Percentiles rank a stretch among this genome's conserved stretches.
phyloP scores from a whole-genome alignment of 495 filamentous ascomycete genomes.

The Xylaria acuta region DNA sequence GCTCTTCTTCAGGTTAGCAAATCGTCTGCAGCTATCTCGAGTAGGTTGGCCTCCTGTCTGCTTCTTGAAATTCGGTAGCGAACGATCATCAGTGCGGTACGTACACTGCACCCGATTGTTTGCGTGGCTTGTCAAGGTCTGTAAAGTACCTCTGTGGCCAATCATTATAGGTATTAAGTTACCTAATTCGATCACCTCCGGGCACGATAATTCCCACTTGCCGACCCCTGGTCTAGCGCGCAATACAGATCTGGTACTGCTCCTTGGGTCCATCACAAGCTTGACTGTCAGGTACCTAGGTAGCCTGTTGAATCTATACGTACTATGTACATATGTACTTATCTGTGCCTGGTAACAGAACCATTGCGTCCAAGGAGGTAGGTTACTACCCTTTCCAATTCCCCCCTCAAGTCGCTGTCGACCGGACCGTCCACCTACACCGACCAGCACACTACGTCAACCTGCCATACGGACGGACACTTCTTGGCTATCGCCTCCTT shows the following conservation, averaged over 20 bases:
- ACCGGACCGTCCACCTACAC: not conserved
- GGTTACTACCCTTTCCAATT: not conserved
- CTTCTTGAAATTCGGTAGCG: conserved; percentile 3
- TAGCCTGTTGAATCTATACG: not conserved
- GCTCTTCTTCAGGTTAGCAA: not conserved
- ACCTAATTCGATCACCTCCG: not conserved
- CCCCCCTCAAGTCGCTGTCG: not conserved
- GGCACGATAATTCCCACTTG: not conserved
- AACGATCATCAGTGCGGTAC: not conserved
- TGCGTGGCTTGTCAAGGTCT: not conserved
- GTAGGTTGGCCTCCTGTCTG: not conserved
- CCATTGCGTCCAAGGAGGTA: not conserved
- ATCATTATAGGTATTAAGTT: conserved; percentile 5
- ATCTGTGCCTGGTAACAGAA: conserved; percentile 17
- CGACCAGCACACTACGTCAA: conserved; percentile 8
- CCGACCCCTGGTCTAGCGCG: not conserved
- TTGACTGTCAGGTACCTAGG: not conserved
- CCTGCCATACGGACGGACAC: not conserved
- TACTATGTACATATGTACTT: no score
- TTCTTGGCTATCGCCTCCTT: conserved; percentile 1
- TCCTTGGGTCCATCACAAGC: conserved; percentile 4
- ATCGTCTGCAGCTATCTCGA: not conserved
- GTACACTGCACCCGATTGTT: not conserved
- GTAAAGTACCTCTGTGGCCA: not conserved
- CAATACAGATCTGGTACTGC: not conserved